phyloP scores from a whole-genome alignment of 768 basidiomycete genomes.

The Lentinula lateritia region DNA sequence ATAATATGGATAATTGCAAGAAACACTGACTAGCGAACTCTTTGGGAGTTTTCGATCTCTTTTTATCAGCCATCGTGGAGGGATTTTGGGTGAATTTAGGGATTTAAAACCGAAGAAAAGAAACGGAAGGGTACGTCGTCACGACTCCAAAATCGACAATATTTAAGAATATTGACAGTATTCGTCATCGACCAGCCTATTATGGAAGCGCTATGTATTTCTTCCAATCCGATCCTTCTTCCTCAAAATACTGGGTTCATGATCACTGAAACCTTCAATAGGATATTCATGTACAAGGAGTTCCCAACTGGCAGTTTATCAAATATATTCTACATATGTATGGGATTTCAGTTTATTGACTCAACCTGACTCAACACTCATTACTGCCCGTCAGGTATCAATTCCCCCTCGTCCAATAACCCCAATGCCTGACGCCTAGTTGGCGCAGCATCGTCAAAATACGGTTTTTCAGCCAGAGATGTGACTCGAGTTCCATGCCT shows the following conservation, averaged over 20 bases:
- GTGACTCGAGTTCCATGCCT: slow-evolving; percentile 28
- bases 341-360: no score
- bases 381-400: neutral
- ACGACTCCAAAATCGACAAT: no score
- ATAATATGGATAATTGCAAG: slow-evolving; percentile 7
- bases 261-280: no score
- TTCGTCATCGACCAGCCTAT: no score
- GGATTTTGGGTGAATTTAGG: slow-evolving; percentile 6
- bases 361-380: no score
- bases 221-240: no score
- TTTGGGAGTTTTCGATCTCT: slow-evolving; percentile 86
- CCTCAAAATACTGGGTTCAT: no score
- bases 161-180: no score
- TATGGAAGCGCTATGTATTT: no score
- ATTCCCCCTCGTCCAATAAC: neutral
- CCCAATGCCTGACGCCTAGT: slow-evolving; percentile 17
- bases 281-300: no score
- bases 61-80: slow-evolving; percentile 71
- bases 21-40: slow-evolving; percentile 74
- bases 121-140: slow-evolving; percentile 24
- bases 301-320: no score
- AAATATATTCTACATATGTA: no score
- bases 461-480: slow-evolving; percentile 31
- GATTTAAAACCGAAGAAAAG: slow-evolving; percentile 32
- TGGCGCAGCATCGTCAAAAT: slow-evolving; percentile 20